Evolutionary conservation across 306 rosid genomes (phyloP), one percentile per base, ranked within the genome.

Genomic region (Medicago lupulina): DNA sequence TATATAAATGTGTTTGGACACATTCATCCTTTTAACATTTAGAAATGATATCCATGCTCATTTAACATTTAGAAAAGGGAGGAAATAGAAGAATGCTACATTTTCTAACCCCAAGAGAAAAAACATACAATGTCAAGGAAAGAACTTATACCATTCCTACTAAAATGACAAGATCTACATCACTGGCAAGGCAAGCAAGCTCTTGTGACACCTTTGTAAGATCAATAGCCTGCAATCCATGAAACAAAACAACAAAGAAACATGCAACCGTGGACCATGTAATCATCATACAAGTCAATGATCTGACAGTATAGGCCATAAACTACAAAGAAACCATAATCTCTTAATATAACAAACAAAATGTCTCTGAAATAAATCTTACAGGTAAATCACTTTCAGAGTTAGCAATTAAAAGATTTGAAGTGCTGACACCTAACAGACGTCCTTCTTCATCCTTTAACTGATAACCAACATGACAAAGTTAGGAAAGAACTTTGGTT

Each of bases 331-430:
- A 49, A 31, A 19, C 49, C 16, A 62, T 43, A 75, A 80, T 41
- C 59, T 66, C 15, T 4, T 13, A 15, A 47, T 23, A 18, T 41
- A 25, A 78, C n/a, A 50, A 43, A 57, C 14, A 39, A 38, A 34
- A 8, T 44, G 63, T 39, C 79, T 36, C 40, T 25, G 31, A 43
- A 74, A 78, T 1, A 31, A 17, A 36, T 65, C 93, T 86, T 84
- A 95, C 99, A 55, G 99, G 99, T 66, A 95, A 86, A 85, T 85
- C 99, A 83, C 88, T 95, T 61, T 97, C 97, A 51, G 97, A 92
- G 86, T 86, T 95, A 66, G 91, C 91, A 70, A 92, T 80, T 43
- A 89, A 41, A 72, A 92, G 97, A 73, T 90, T 89, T 69, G 96
- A 83, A 76, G 92, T 71, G 76, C 86, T 83, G 78, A 95, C 97